A percentile compares a stretch with the other conserved stretches of the same genome.
Conservation (phyloP, 371 early-diverging fungal genomes). For the Mortierella sp. region DNA sequence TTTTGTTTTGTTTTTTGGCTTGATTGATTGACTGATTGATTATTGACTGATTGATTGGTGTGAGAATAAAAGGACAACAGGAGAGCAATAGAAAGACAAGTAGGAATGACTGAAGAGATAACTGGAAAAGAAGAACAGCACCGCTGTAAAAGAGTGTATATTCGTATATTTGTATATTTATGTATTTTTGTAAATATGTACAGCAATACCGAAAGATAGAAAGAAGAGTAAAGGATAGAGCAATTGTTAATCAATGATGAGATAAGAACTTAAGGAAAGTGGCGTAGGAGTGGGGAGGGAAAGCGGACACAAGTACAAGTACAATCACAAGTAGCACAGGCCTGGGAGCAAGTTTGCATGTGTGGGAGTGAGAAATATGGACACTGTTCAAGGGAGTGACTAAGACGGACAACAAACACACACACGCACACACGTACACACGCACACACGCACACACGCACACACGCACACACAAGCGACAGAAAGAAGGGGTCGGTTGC, state of each 20-base stretch:
- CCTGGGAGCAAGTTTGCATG: no score
- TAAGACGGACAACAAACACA: neutral
- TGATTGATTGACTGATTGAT: constrained; percentile 2
- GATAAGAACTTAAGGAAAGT: neutral
- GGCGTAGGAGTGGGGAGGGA: neutral
- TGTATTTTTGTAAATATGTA: no score
- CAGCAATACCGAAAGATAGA: no score
- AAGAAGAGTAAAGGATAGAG: neutral
- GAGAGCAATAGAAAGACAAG: neutral
- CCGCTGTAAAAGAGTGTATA: neutral
- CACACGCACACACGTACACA: no score
- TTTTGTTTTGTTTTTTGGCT: neutral
- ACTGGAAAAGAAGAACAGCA: neutral
- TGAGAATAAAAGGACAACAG: constrained; percentile 1
- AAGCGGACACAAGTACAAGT: neutral
- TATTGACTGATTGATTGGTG: constrained; percentile 8
- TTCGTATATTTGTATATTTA: no score
- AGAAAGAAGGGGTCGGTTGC: no score
- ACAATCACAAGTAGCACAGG: neutral
- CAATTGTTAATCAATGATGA: neutral
- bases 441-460: no score
- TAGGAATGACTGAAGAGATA: neutral
- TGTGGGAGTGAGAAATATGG: neutral
- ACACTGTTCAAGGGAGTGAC: constrained; percentile 1
- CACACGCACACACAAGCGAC: no score